These are phyloP conservation scores for Cutaneotrichosporon sp. DNA, from an alignment of 1,284 basidiomycete genomes.

Conservation along the genomic window DNA sequence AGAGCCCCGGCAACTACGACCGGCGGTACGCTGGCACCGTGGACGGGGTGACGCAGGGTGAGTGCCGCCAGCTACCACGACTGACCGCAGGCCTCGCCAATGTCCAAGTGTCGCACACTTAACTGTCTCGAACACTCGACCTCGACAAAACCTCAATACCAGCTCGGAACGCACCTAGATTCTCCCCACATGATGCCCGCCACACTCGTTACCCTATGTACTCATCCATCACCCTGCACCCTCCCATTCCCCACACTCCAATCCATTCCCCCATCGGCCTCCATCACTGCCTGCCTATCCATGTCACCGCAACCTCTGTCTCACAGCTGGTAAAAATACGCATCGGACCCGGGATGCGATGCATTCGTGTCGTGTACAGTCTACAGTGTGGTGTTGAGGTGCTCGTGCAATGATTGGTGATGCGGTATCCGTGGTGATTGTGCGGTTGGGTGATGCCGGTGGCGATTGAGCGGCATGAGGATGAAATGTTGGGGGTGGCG, in stretches of 20 bases:
- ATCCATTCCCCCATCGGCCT: background rate
- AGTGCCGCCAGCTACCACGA: conserved; percentile 8
- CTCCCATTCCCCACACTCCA: conserved; percentile 1
- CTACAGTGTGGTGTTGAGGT: conserved; percentile 1
- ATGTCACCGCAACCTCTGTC: conserved; percentile 7
- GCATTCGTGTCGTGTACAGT: conserved; percentile 13
- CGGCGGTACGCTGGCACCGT: conserved; percentile 25
- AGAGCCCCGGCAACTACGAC: background rate
- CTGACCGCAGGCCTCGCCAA: conserved; percentile 30
- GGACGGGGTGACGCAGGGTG: conserved; percentile 41
- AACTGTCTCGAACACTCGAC: conserved; percentile 1
- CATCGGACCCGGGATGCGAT: conserved; percentile 8
- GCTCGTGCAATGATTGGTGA: background rate
- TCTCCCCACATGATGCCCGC: conserved; percentile 18
- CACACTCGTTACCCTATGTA: conserved; percentile 15
- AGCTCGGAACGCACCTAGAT: conserved; percentile 3
- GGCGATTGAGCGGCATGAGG: background rate
- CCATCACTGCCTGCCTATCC: background rate
- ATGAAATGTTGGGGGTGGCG: background rate
- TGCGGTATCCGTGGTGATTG: background rate
- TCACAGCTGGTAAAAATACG: conserved; percentile 2
- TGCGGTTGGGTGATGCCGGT: background rate
- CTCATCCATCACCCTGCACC: background rate
- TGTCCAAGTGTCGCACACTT: conserved; percentile 35
- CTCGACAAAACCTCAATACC: background rate